phyloP scores from a whole-genome alignment of 2,329 filamentous ascomycete genomes.

The Botrytis porri region DNA sequence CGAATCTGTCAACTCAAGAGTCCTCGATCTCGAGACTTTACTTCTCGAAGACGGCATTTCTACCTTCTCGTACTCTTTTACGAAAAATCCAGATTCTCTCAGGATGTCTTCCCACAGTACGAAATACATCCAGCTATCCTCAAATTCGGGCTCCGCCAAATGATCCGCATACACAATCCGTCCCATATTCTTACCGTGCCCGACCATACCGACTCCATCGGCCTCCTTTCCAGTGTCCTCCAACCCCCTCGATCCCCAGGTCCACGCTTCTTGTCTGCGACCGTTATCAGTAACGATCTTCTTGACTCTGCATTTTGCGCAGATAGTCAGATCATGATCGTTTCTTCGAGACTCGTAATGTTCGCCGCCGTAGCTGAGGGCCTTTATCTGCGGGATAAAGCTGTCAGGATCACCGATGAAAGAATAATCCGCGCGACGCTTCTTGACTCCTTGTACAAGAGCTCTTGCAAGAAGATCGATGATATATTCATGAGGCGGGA shows the following conservation, averaged over 20 bases:
- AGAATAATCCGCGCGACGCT: neutral
- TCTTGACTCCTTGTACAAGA: neutral
- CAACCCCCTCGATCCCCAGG: neutral
- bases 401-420: neutral
- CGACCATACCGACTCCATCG: neutral
- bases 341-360: neutral
- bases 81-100: neutral
- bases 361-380: neutral
- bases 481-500: neutral
- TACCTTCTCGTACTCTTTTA: neutral
- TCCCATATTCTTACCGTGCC: neutral
- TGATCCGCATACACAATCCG: neutral
- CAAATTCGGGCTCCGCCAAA: neutral
- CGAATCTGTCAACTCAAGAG: neutral
- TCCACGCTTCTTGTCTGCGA: neutral
- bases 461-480: neutral
- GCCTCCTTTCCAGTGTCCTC: neutral
- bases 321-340: neutral
- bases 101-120: slow-evolving; percentile 1
- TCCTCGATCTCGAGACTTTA: neutral
- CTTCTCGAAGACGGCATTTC: neutral
- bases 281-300: neutral
- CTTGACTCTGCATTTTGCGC: slow-evolving; percentile 6
- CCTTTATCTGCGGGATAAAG: neutral
- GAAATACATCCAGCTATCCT: neutral